Evolutionary conservation across 2,329 filamentous ascomycete genomes (phyloP), one percentile per base, ranked within the genome.

Genomic region (Phaeoacremonium minimum): DNA sequence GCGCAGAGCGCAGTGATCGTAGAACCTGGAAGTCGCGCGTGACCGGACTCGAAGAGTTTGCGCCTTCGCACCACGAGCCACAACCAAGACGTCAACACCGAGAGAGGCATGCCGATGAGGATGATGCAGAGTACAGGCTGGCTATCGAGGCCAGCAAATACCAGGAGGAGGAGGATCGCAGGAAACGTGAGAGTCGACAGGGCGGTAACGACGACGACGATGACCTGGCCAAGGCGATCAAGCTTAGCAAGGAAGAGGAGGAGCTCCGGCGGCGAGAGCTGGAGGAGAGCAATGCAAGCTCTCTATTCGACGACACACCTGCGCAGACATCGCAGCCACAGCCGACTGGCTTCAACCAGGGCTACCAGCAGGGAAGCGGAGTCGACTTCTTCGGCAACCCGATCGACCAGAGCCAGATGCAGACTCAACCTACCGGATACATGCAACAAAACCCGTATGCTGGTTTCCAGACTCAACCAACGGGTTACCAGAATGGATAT

Each of bases 371-470:
- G 64, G 91, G 95, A 57, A 85, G 85, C 39, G 87, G 88, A 11
- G 93, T 98, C 14, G 93, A 98, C 63, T 97, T 94, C 80, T 93
- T 94, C 51, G 93, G 91, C 41, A 98, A 98, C 60, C 88, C 90
- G 11, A 84, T 97, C 52, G 87, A 91, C 40, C 82, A 80, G 52
- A 79, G 67, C 50, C 83, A 87, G 57, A 74, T 83, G 48, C 82
- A 90, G 58, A 75, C 78, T 30, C 89, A 95, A 58, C 84, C 80
- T 4, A 94, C 88, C 1, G 88, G 87, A n/a, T 85, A 69, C 47
- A 67, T 78, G 59, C 57, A 61, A 37, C 57, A 61, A 37, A 74
- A 75, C 45, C 67, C 71, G 18, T 80, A 77, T 45, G 77, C 73
- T 14, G 72, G 71, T 8, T 76, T 63, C 51, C 65, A 61, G 44